Evolutionary conservation across 345 rosid species (phyloP), one percentile per base, ranked within the genome.

Genomic region (Aquilaria yunnanensis): DNA sequence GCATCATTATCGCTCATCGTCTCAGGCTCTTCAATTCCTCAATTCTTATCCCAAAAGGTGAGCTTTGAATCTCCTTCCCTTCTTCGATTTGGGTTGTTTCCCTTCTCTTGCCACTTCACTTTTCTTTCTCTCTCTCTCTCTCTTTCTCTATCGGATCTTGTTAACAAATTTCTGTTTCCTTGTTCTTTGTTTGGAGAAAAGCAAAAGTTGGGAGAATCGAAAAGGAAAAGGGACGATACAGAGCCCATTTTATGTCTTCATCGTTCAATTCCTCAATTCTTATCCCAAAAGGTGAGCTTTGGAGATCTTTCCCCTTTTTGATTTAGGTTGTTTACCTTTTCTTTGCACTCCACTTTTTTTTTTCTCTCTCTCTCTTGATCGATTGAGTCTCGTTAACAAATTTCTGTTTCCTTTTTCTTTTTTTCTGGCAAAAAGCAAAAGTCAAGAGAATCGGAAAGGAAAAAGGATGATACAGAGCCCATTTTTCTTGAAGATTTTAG

Each of bases 221-320:
- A 23, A 23, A 23, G 23, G 23, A 23, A 23, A 23, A 23, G 23
- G 23, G 23, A 23, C 23, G 23, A 23, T 23, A 23, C 23, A 1
- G 23, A 23, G 23, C 23, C 23, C 23, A 23, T 23, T 23, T 23
- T 23, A 23, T 23, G 23, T 23, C 65, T 51, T 57, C 75, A 33
- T 73, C 67, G 66, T 74, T 69, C 64, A 69, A 54, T 78, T 75
- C 70, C 76, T 77, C 50, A 72, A 69, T 66, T 67, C 75, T 73
- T 74, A 67, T 68, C 75, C 83, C 62, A 23, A 23, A 23, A 23
- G 23, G 23, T 23, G 23, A 23, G 23, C 1, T 23, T 23, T 23
- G 23, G 0, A 23, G 23, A 23, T 23, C 23, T 1, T 23, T 23
- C 23, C 23, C 23, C 23, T 23, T 1, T 23, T 23, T 1, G 23